Percentiles rank a stretch among this genome's conserved stretches.
phyloP scores from a whole-genome alignment of 345 rosid species.

The Gynandropsis gynandra region DNA sequence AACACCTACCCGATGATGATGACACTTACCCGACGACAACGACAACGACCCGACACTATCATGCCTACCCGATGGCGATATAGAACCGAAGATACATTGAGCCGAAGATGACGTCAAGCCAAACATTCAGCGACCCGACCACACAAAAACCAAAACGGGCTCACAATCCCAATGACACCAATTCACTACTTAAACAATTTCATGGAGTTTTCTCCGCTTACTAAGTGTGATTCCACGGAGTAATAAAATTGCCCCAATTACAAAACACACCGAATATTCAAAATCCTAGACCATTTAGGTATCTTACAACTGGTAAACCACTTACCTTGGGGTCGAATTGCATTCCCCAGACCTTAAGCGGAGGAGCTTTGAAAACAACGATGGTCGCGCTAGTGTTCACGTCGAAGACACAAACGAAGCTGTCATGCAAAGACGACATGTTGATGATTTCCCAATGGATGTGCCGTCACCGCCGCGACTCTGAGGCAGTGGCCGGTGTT shows the following conservation, averaged over 20 bases:
- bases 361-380: slow-evolving; percentile 90
- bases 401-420: slow-evolving; percentile 91
- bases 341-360: slow-evolving; percentile 98
- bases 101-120: no score
- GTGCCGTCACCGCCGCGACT: slow-evolving; percentile 91
- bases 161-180: no score
- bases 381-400: slow-evolving; percentile 86
- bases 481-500: slow-evolving; percentile 92
- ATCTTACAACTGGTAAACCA: neutral
- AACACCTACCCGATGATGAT: no score
- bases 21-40: no score
- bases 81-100: no score
- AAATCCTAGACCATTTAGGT: neutral
- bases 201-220: neutral
- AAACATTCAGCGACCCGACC: no score
- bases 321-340: slow-evolving; percentile 83
- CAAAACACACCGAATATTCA: neutral
- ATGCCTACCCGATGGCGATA: no score
- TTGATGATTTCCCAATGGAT: slow-evolving; percentile 92
- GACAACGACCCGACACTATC: no score
- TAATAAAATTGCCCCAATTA: slow-evolving; percentile 5
- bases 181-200: no score
- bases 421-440: slow-evolving; percentile 90
- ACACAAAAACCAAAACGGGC: no score
- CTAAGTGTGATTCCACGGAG: neutral